phyloP scores from a whole-genome alignment of 768 basidiomycete genomes.

The Paxillus rubicundulus region DNA sequence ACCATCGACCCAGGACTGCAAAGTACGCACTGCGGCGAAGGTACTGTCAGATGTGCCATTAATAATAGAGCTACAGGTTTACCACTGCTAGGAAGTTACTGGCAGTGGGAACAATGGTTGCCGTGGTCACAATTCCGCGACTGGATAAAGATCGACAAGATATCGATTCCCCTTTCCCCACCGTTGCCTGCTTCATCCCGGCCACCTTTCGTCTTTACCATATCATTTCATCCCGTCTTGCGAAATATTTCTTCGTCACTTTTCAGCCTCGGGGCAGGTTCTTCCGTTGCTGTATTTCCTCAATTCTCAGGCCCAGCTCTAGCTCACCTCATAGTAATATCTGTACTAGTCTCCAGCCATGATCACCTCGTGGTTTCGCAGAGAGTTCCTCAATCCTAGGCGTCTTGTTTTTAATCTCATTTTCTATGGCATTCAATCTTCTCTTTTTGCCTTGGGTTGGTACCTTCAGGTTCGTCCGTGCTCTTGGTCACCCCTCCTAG shows the following conservation, averaged over 20 bases:
- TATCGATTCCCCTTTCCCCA: too few species aligned
- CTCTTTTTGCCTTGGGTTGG: constrained; percentile 86
- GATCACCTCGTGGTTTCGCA: constrained; percentile 70
- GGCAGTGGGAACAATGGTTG: constrained; percentile 3
- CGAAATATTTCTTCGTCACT: not conserved
- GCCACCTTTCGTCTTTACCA: not conserved
- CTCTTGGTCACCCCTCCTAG: not conserved
- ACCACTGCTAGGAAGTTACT: not conserved
- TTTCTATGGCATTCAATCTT: constrained; percentile 77
- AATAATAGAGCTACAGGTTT: not conserved
- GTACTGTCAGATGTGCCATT: not conserved
- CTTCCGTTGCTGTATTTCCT: constrained; percentile 3
- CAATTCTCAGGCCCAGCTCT: not conserved
- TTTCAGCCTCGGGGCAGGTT: not conserved
- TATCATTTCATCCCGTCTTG: not conserved
- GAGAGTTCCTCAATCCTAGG: constrained; percentile 62
- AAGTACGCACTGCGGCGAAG: not conserved
- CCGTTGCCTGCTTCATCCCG: not conserved
- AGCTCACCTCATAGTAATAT: not conserved
- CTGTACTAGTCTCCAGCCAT: constrained; percentile 34
- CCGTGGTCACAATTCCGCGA: not conserved
- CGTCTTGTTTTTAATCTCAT: constrained; percentile 72
- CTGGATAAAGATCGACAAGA: too few species aligned
- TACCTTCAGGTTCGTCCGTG: constrained; percentile 57
- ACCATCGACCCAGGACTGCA: too few species aligned